Evolutionary conservation across 768 basidiomycete genomes (phyloP), one percentile per base, ranked within the genome.

Genomic region (Mycena amicta): DNA sequence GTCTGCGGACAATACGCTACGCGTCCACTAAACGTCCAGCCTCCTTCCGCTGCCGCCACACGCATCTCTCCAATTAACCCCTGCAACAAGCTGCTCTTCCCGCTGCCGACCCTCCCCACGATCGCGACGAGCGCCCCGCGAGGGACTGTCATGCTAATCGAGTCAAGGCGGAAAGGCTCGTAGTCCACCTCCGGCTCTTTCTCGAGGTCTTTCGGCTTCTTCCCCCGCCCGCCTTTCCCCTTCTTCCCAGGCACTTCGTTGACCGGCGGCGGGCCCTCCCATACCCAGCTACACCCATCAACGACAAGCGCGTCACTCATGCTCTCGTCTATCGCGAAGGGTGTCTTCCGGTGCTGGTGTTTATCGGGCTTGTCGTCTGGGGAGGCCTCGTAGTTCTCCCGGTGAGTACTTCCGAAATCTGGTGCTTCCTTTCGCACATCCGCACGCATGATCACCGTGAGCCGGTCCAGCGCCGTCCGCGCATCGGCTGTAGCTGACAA

Each of bases 31-130:
- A 90, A 85, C 0, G 74, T 69, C 30, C 86, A 81, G 12, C 6
- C 11, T 4, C 47, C 13, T 15, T 69, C 65, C 0, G 88, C 89
- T 11, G 71, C 68, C 1, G 75, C 63, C 56, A 75, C 77, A 18
- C 82, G 77, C 88, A 92, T 90, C 71, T 90, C 89, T 4, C 89
- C 88, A 41, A 90, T 80, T n/a, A 90, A 72, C 3, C 85, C 86
- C 64, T 83, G 79, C 11, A 87, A 71, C 29, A 86, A 65, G 67
- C 80, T 83, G 25, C 83, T 84, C 78, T 89, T 85, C 56, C 88
- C 88, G 51, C 82, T 82, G 22, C 89, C 89, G 8, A 91, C 87
- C 20, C 83, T 78, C 1, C 89, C 89, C 2, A 89, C 85, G 41
- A 92, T 75, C 2, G 84, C 89, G 0, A 83, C 79, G 31, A 90